Evolutionary conservation across 2,329 filamentous ascomycete species (phyloP).

Genomic region (Colletotrichum sp.): DNA sequence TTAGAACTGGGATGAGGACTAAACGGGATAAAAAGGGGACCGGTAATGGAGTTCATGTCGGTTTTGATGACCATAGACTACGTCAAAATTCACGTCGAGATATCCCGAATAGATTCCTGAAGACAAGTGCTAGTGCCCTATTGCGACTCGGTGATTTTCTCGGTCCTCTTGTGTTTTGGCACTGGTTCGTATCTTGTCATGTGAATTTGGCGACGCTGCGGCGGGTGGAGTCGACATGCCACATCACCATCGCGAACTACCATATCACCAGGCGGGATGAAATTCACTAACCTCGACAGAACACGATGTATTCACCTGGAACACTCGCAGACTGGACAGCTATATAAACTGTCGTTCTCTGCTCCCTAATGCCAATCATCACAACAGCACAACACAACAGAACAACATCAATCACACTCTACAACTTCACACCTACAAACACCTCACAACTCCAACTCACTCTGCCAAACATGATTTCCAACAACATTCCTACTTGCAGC

Average conservation of each 20-base stretch:
- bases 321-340: neutral
- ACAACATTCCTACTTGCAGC: neutral
- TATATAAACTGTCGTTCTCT: neutral
- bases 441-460: neutral
- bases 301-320: neutral
- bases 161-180: neutral
- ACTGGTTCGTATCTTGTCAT: neutral
- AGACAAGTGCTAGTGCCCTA: neutral
- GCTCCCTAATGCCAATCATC: neutral
- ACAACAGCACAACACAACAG: neutral
- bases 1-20: conserved; percentile 70
- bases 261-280: neutral
- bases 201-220: neutral
- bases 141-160: neutral
- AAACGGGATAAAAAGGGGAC: conserved; percentile 28
- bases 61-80: conserved; percentile 22
- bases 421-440: neutral
- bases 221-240: neutral
- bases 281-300: neutral
- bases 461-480: neutral
- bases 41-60: conserved; percentile 17
- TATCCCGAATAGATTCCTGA: conserved; percentile 21
- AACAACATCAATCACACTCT: neutral
- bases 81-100: conserved; percentile 21
- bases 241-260: neutral